These are phyloP conservation scores for Penicillium hesseltinei DNA, from an alignment of 2,329 filamentous ascomycete species.

Conservation along the genomic window DNA sequence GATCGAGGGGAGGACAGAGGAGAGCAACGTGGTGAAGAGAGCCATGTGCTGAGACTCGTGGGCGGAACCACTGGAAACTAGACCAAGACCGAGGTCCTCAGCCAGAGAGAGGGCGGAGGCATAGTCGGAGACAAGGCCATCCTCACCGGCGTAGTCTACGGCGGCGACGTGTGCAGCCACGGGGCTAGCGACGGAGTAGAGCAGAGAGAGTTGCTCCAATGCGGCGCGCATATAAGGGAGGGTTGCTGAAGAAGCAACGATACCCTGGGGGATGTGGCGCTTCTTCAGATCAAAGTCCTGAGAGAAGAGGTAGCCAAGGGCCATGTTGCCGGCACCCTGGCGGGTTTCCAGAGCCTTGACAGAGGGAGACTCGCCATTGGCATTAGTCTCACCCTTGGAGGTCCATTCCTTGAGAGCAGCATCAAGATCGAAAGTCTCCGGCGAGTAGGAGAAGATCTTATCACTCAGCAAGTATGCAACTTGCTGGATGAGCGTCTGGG, in stretches of 20 bases:
- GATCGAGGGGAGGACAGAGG: slow-evolving; percentile 74
- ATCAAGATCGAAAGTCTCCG: slow-evolving; percentile 89
- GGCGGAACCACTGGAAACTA: slow-evolving; percentile 80
- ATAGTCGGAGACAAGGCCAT: slow-evolving; percentile 84
- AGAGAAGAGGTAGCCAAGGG: slow-evolving; percentile 95
- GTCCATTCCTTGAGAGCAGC: slow-evolving; percentile 78
- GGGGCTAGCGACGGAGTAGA: slow-evolving; percentile 89
- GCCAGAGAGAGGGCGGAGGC: slow-evolving; percentile 73
- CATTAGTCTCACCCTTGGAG: slow-evolving; percentile 67
- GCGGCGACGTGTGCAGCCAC: slow-evolving; percentile 91
- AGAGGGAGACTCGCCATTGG: slow-evolving; percentile 74
- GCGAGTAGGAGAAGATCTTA: slow-evolving; percentile 96
- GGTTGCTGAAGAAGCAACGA: slow-evolving; percentile 81
- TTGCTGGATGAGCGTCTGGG: slow-evolving; percentile 92
- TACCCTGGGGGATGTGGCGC: slow-evolving; percentile 84
- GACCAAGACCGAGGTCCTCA: slow-evolving; percentile 84
- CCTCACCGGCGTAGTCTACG: slow-evolving; percentile 71
- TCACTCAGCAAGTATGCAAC: slow-evolving; percentile 93
- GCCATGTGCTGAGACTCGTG: slow-evolving; percentile 96
- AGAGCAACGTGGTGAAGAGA: slow-evolving; percentile 78
- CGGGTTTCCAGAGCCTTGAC: slow-evolving; percentile 82
- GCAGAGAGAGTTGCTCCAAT: slow-evolving; percentile 84
- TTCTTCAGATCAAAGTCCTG: slow-evolving; percentile 92
- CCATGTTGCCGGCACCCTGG: slow-evolving; percentile 83
- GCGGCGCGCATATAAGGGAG: slow-evolving; percentile 76